Evolutionary conservation across 495 filamentous ascomycete species (phyloP).

Genomic region (Daldinia decipiens): DNA sequence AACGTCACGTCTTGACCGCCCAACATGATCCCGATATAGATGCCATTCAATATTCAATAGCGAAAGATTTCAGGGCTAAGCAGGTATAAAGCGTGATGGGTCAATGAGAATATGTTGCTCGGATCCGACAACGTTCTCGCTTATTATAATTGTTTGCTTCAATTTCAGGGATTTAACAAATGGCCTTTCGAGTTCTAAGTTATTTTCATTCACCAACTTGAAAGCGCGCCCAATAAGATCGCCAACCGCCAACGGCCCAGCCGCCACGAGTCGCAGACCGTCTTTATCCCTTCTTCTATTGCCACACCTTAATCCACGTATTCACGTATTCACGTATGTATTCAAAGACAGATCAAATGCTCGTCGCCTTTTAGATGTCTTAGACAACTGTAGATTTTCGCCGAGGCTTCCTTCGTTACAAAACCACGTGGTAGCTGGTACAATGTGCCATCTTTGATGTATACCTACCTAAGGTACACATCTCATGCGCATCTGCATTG

Average conservation of each 20-base stretch:
- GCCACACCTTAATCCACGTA: slow-evolving; percentile 1
- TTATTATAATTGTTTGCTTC: slow-evolving; percentile 17
- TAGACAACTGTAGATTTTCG: slow-evolving; percentile 10
- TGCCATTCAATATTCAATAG: no score
- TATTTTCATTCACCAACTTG: background rate
- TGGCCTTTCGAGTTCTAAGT: background rate
- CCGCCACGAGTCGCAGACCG: background rate
- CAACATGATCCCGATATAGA: background rate
- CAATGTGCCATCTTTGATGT: background rate
- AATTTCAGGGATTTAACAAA: background rate
- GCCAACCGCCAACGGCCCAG: no score
- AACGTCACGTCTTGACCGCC: slow-evolving; percentile 9
- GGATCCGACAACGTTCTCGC: background rate
- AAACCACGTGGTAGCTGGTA: slow-evolving; percentile 26
- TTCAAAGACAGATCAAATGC: background rate
- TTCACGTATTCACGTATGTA: background rate
- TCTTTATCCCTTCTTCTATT: slow-evolving; percentile 2
- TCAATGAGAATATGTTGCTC: background rate
- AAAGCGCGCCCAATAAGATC: background rate
- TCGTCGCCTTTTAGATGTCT: background rate
- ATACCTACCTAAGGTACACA: background rate
- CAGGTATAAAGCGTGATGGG: background rate
- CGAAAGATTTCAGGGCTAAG: background rate
- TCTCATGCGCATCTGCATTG: slow-evolving; percentile 19
- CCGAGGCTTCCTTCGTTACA: slow-evolving; percentile 13